These are phyloP conservation scores for Eudorina sp. DNA, from an alignment of 139 green algal species.

Conservation along the genomic window DNA sequence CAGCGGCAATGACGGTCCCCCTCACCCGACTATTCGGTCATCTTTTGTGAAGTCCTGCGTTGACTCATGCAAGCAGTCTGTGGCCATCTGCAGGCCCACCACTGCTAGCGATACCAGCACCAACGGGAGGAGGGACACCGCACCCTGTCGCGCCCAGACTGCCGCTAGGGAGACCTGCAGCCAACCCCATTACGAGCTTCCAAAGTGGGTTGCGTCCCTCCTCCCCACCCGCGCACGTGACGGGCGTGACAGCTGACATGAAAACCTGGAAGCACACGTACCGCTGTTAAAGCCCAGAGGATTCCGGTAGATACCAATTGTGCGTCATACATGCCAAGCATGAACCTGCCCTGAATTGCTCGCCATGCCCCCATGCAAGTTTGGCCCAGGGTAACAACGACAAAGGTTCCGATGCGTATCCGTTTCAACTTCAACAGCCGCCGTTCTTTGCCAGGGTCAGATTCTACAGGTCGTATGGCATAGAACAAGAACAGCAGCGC, in stretches of 20 bases:
- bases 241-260: background rate
- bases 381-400: background rate
- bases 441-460: background rate
- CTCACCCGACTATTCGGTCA: constrained; percentile 41
- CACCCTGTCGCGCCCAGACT: background rate
- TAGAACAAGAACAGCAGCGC: constrained; percentile 26
- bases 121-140: constrained; percentile 15
- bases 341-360: background rate
- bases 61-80: background rate
- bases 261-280: background rate
- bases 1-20: background rate
- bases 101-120: constrained; percentile 14
- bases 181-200: background rate
- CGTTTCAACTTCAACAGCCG: background rate
- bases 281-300: constrained; percentile 10
- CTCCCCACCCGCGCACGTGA: too few species aligned
- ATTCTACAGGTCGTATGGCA: background rate
- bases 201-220: background rate
- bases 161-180: constrained; percentile 16
- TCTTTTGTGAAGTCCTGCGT: constrained; percentile 2
- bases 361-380: background rate
- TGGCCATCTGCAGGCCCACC: constrained; percentile 18
- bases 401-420: constrained; percentile 19
- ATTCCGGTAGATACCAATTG: background rate
- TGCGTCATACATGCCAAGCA: constrained; percentile 24